A percentile compares a stretch with the other conserved stretches of the same genome.
phyloP scores from a whole-genome alignment of 2,329 filamentous ascomycete genomes.

The Pseudocercospora fijiensis region DNA sequence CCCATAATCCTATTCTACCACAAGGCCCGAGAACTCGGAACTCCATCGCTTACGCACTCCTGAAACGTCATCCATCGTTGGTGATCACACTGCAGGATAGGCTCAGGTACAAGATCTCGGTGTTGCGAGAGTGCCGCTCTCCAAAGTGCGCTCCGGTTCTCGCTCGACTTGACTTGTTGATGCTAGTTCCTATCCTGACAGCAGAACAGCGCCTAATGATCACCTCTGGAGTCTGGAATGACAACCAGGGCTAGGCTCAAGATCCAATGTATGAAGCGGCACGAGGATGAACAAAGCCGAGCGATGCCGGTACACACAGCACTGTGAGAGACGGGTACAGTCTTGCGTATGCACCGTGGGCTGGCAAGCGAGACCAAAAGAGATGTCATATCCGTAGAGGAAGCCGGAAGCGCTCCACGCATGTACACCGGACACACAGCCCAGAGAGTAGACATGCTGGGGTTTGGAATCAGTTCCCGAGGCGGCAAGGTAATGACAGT shows the following conservation, averaged over 20 bases:
- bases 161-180: too few species aligned
- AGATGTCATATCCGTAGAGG: neutral
- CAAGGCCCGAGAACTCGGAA: neutral
- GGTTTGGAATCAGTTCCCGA: too few species aligned
- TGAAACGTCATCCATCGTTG: neutral
- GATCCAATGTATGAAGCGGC: neutral
- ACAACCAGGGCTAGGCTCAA: neutral
- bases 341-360: neutral
- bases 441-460: neutral
- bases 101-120: neutral
- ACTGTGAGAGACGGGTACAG: neutral
- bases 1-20: too few species aligned
- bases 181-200: too few species aligned
- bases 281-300: neutral
- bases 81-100: neutral
- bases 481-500: too few species aligned
- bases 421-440: neutral
- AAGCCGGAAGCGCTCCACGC: neutral
- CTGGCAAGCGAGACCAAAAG: neutral
- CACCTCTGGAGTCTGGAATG: neutral
- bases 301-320: neutral
- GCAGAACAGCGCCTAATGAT: neutral
- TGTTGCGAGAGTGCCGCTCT: neutral
- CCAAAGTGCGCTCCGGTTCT: neutral
- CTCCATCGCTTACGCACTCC: constrained; percentile 2